Evolutionary conservation across 768 basidiomycete species (phyloP).

Genomic region (Boletus eberwhitei): DNA sequence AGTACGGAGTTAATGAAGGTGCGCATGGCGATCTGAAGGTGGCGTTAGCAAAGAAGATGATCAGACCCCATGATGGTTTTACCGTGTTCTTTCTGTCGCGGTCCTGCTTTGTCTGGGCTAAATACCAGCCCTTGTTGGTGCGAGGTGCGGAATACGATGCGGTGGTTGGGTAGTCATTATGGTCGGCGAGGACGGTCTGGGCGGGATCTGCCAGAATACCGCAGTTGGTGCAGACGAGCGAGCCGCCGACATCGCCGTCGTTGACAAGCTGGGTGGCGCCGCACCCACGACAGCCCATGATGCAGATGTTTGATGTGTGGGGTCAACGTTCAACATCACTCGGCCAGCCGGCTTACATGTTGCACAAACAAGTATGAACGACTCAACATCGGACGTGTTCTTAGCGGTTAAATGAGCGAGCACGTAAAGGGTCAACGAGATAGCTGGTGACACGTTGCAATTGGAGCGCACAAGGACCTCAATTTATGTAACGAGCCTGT

Average conservation of each 20-base stretch:
- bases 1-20: slow-evolving; percentile 61
- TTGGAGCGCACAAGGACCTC: background rate
- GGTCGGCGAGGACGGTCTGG: slow-evolving; percentile 56
- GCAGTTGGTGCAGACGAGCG: slow-evolving; percentile 65
- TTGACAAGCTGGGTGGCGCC: slow-evolving; percentile 50
- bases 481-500: background rate
- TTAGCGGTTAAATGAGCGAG: too few relatives aligned
- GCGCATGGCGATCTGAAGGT: slow-evolving; percentile 55
- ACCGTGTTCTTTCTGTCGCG: slow-evolving; percentile 65
- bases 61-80: slow-evolving; percentile 20
- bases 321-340: background rate
- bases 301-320: slow-evolving; percentile 7
- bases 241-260: slow-evolving; percentile 49
- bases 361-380: too few relatives aligned
- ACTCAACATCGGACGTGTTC: too few relatives aligned
- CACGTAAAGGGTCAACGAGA: too few relatives aligned
- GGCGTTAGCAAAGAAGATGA: slow-evolving; percentile 13
- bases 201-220: slow-evolving; percentile 66
- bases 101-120: slow-evolving; percentile 63
- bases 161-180: slow-evolving; percentile 32
- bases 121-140: slow-evolving; percentile 51
- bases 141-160: slow-evolving; percentile 47
- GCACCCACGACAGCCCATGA: slow-evolving; percentile 56
- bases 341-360: background rate
- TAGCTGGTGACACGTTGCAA: too few relatives aligned